Percentiles rank a stretch among this genome's conserved stretches.
Evolutionary conservation across 2,329 filamentous ascomycete species (phyloP).

Genomic region (Pyrenophora seminiperda): DNA sequence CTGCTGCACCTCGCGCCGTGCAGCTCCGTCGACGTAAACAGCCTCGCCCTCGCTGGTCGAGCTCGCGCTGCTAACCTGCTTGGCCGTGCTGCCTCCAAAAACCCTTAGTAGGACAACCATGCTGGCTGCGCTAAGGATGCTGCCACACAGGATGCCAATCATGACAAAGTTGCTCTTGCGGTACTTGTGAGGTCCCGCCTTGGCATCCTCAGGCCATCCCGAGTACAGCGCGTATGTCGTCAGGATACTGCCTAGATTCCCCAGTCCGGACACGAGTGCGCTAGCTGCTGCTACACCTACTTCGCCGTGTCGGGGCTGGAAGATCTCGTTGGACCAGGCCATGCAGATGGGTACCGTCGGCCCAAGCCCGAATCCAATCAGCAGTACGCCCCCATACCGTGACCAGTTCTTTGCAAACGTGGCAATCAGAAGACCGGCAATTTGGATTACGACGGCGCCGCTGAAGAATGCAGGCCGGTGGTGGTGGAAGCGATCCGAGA

Average conservation of each 20-base stretch:
- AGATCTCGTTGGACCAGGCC: slow-evolving; percentile 91
- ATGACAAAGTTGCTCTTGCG: slow-evolving; percentile 85
- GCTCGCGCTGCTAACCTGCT: slow-evolving; percentile 41
- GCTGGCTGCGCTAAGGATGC: slow-evolving; percentile 71
- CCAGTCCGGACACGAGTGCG: slow-evolving; percentile 83
- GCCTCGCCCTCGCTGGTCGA: slow-evolving; percentile 59
- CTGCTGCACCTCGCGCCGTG: slow-evolving; percentile 49
- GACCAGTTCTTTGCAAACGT: slow-evolving; percentile 84
- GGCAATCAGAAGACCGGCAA: slow-evolving; percentile 76
- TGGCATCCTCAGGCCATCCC: slow-evolving; percentile 78
- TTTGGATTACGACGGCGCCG: slow-evolving; percentile 75
- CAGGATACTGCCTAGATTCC: slow-evolving; percentile 82
- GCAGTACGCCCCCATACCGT: slow-evolving; percentile 83
- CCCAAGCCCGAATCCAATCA: slow-evolving; percentile 88
- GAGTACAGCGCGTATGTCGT: slow-evolving; percentile 90
- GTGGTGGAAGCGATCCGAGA: slow-evolving; percentile 85
- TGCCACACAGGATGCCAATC: slow-evolving; percentile 81
- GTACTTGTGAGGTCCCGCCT: slow-evolving; percentile 68
- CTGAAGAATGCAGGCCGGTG: slow-evolving; percentile 83
- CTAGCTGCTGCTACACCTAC: slow-evolving; percentile 86
- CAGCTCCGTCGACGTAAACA: slow-evolving; percentile 51
- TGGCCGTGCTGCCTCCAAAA: slow-evolving; percentile 46
- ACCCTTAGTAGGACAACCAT: slow-evolving; percentile 69
- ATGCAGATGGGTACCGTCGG: slow-evolving; percentile 92
- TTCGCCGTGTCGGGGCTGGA: slow-evolving; percentile 86